These are phyloP conservation scores for Phytopythium ostracodes DNA, from an alignment of 352 stramenopile species.

Conservation along the genomic window DNA sequence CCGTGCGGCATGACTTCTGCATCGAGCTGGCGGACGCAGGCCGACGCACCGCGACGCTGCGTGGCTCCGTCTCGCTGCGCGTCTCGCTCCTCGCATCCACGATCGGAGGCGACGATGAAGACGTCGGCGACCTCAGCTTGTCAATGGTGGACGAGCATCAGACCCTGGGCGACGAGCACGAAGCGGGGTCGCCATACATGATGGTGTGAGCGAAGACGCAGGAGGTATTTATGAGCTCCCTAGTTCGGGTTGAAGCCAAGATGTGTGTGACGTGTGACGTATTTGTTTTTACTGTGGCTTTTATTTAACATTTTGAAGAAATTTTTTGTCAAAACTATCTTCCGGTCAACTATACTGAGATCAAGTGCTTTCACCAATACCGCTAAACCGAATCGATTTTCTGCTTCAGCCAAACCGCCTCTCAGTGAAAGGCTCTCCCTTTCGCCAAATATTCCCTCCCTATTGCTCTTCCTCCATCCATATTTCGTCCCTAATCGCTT, in stretches of 20 bases:
- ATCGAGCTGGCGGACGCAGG: slow-evolving; percentile 54
- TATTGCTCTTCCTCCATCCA: too few relatives aligned
- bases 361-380: too few relatives aligned
- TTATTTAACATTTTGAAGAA: slow-evolving; percentile 1
- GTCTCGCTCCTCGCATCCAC: slow-evolving; percentile 25
- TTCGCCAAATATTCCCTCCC: too few relatives aligned
- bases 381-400: too few relatives aligned
- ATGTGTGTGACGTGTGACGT: neutral
- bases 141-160: neutral
- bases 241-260: neutral
- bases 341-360: too few relatives aligned
- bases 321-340: neutral
- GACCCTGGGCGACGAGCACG: neutral
- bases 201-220: neutral
- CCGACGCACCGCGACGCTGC: slow-evolving; percentile 49
- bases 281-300: neutral
- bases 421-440: too few relatives aligned
- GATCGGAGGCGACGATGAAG: slow-evolving; percentile 12
- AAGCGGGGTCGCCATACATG: neutral
- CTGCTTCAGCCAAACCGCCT: too few relatives aligned
- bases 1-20: slow-evolving; percentile 24
- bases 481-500: too few relatives aligned
- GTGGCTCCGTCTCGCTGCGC: slow-evolving; percentile 34
- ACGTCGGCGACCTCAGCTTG: slow-evolving; percentile 27
- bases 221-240: neutral